A percentile compares a stretch with the other conserved stretches of the same genome.
Evolutionary conservation across 352 stramenopile genomes (phyloP).

Genomic region (Phytophthora sp.): DNA sequence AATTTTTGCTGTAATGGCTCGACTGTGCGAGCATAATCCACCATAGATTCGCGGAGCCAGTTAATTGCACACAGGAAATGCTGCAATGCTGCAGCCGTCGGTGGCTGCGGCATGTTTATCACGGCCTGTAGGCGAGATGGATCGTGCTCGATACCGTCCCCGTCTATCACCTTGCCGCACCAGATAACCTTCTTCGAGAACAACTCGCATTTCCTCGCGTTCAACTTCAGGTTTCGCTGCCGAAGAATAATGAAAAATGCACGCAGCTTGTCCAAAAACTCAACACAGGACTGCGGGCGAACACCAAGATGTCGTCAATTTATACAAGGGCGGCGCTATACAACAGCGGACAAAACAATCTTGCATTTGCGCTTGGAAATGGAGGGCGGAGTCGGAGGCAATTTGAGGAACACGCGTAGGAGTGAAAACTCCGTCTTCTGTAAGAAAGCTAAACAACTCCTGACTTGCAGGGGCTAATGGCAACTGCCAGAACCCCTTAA

Average conservation of each 20-base stretch:
- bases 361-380: conserved; percentile 15
- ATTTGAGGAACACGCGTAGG: conserved; percentile 9
- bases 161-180: conserved; percentile 22
- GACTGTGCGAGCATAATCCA: not conserved
- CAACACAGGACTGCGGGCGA: no score
- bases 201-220: conserved; percentile 20
- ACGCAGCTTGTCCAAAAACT: conserved; percentile 1
- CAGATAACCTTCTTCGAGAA: conserved; percentile 17
- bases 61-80: not conserved
- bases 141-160: conserved; percentile 12
- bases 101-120: not conserved
- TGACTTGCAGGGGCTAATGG: conserved; percentile 9
- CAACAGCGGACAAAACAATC: not conserved
- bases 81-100: not conserved
- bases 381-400: not conserved
- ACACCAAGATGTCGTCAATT: conserved; percentile 32
- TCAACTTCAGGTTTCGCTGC: conserved; percentile 22
- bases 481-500: conserved; percentile 29
- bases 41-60: not conserved
- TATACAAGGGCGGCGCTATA: conserved; percentile 21
- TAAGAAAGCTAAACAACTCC: conserved; percentile 27
- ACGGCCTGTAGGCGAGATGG: not conserved
- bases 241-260: conserved; percentile 13
- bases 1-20: not conserved
- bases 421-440: conserved; percentile 16